Evolutionary conservation across 495 filamentous ascomycete genomes (phyloP), one percentile per base, ranked within the genome.

Genomic region (Penicillium longicatenatum): DNA sequence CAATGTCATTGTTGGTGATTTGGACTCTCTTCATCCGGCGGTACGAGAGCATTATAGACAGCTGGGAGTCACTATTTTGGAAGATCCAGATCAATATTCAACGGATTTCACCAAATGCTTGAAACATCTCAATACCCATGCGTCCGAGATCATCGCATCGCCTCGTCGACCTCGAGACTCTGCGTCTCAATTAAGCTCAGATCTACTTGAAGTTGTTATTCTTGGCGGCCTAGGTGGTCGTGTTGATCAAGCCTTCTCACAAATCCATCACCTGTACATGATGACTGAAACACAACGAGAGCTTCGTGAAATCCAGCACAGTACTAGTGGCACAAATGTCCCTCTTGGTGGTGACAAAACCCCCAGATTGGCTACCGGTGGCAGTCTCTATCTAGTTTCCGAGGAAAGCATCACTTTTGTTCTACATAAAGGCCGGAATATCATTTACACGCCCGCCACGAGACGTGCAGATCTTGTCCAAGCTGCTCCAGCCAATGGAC

Each of bases 201-300:
- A 54, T 47, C 57, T 48, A 11, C 61, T 83, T 16, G 72, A 82
- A 26, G 77, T 94, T 47, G 76, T 94, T 30, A 83, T 89, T 26
- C 68, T 93, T n/a, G 93, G 93, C 21, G 88, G 91, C 16, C 80
- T 98, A 1, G 90, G 89, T 20, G 95, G 95, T 3, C 84, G 94
- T 26, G 89, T 96, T 7, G 94, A 98, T 70, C 95, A 98, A 60
- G 93, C 86, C 4, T 81, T 98, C 30, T 92, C 91, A 29, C 87
- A 93, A 50, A 79, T 98, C 43, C 90, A 94, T 65, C 88, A 92
- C 64, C 71, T 92, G 30, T 89, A 87, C 52, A 63, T 54, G 61
- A 80, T 66, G 73, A 72, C 48, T 8, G 62, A 70, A 48, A 58
- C 57, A n/a, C 61, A 64, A 29, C 55, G 57, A 20, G 22, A 52